A percentile compares a stretch with the other conserved stretches of the same genome.
These are phyloP conservation scores for Aspergillus neoniger DNA, from an alignment of 2,329 filamentous ascomycete species.

Conservation along the genomic window DNA sequence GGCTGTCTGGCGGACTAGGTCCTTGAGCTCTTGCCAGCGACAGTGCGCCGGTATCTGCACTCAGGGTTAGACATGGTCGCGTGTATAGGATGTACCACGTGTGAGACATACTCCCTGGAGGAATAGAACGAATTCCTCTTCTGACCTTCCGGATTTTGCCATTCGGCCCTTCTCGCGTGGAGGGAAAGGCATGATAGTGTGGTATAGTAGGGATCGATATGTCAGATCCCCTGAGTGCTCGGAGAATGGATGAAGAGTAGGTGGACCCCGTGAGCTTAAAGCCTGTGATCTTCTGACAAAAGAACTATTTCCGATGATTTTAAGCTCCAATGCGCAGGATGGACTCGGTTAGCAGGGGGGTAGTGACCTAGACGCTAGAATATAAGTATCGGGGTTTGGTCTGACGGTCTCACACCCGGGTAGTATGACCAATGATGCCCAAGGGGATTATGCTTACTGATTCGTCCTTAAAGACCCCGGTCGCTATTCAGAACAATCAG, in stretches of 20 bases:
- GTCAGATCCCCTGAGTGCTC: background rate
- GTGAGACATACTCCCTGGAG: constrained; percentile 42
- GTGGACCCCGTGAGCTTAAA: background rate
- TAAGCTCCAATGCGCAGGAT: background rate
- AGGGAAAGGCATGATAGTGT: constrained; percentile 34
- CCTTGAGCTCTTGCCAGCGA: constrained; percentile 49
- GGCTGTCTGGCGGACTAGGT: constrained; percentile 47
- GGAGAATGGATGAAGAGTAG: background rate
- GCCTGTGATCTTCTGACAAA: background rate
- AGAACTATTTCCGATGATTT: background rate
- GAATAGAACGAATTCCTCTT: constrained; percentile 49
- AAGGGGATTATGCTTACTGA: constrained; percentile 1
- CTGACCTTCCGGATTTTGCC: constrained; percentile 34
- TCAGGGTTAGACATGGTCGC: constrained; percentile 16
- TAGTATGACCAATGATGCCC: background rate
- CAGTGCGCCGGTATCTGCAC: constrained; percentile 45
- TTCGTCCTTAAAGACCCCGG: background rate
- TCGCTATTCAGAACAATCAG: background rate
- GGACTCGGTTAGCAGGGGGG: background rate
- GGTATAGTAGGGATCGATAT: background rate
- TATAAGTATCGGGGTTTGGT: background rate
- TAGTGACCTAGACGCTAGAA: background rate
- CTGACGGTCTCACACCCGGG: background rate
- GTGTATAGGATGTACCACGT: background rate
- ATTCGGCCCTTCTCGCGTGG: constrained; percentile 36